These are phyloP conservation scores for Cupressus sempervirens DNA, from an alignment of 75 land plant species.

Conservation along the genomic window DNA sequence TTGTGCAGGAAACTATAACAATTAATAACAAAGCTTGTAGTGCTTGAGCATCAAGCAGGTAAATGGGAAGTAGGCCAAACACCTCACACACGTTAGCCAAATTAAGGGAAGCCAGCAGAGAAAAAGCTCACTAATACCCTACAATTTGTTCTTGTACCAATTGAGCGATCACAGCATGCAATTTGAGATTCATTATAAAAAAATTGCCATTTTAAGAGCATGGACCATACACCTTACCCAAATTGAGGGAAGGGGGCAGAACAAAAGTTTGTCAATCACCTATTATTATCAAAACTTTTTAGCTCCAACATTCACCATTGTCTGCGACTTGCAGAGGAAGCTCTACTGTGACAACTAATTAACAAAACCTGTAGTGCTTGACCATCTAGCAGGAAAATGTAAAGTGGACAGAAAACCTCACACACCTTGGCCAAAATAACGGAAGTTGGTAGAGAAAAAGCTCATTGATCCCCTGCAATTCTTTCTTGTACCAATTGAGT, in stretches of 20 bases:
- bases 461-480: background rate
- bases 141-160: background rate
- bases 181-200: background rate
- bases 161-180: background rate
- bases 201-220: background rate
- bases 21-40: background rate
- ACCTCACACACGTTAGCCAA: too few relatives aligned
- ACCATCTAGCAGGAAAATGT: background rate
- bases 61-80: too few relatives aligned
- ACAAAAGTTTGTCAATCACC: too few relatives aligned
- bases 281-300: too few relatives aligned
- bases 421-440: background rate
- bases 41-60: background rate
- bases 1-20: too few relatives aligned
- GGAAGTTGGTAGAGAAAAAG: background rate
- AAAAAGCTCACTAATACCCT: background rate
- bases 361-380: background rate
- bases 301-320: too few relatives aligned
- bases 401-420: background rate
- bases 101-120: too few relatives aligned
- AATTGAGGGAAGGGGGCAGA: too few relatives aligned
- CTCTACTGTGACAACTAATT: background rate
- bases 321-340: too few relatives aligned
- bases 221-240: too few relatives aligned
- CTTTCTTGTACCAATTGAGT: background rate